Percentiles rank a stretch among this genome's conserved stretches.
Conservation (phyloP, 2,329 filamentous ascomycete species). For the Pseudocercospora macadamiae region DNA sequence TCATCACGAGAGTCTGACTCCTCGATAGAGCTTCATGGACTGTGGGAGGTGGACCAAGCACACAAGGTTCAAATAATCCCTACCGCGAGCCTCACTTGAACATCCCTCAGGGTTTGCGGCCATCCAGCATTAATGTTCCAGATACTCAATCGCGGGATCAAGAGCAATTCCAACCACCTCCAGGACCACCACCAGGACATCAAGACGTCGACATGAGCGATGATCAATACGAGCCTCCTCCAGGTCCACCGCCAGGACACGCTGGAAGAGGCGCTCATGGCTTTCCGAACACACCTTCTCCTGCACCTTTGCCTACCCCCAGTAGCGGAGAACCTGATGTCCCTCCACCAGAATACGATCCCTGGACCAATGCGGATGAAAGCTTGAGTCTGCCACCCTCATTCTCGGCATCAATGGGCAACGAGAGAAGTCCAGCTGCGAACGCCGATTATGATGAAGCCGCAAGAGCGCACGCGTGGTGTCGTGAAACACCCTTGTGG, state of each 20-base stretch:
- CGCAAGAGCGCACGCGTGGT: constrained; percentile 69
- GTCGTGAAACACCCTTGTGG: constrained; percentile 61
- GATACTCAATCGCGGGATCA: constrained; percentile 20
- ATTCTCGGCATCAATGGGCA: constrained; percentile 49
- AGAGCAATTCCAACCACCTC: constrained; percentile 37
- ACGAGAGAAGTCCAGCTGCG: constrained; percentile 66
- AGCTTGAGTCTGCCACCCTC: constrained; percentile 74
- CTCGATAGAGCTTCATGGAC: constrained; percentile 21
- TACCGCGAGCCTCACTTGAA: constrained; percentile 21
- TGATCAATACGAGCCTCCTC: constrained; percentile 34
- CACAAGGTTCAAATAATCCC: constrained; percentile 26
- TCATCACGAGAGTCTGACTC: background rate
- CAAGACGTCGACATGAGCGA: constrained; percentile 20
- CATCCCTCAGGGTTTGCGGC: constrained; percentile 18
- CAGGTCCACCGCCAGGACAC: constrained; percentile 36
- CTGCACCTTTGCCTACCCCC: constrained; percentile 14
- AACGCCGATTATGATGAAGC: constrained; percentile 70
- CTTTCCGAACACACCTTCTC: constrained; percentile 4
- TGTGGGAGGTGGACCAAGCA: constrained; percentile 22
- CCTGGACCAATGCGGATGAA: constrained; percentile 75
- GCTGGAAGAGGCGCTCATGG: constrained; percentile 14
- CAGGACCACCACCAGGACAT: constrained; percentile 37
- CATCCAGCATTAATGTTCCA: constrained; percentile 21
- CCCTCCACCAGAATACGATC: constrained; percentile 63
- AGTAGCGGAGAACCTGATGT: constrained; percentile 22